Evolutionary conservation across 768 basidiomycete species (phyloP).

Genomic region (Polyporus arcularius): DNA sequence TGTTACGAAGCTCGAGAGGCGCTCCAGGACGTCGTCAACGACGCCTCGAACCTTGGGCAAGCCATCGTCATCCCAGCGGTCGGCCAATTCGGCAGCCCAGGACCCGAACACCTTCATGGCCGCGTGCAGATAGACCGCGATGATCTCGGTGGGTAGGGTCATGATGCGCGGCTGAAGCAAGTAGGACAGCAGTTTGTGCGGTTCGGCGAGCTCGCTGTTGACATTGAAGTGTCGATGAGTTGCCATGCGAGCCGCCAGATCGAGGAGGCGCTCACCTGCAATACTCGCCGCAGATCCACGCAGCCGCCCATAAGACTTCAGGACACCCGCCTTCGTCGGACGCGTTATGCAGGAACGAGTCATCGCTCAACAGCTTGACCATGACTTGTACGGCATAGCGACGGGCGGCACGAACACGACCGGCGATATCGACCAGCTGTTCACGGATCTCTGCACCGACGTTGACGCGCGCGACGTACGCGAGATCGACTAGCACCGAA

Average conservation of each 20-base stretch:
- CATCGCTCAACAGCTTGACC: constrained; percentile 79
- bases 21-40: constrained; percentile 61
- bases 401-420: constrained; percentile 75
- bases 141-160: constrained; percentile 60
- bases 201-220: constrained; percentile 73
- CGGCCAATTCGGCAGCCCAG: constrained; percentile 78
- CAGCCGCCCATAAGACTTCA: constrained; percentile 90
- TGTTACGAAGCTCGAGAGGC: constrained; percentile 58
- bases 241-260: not conserved
- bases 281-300: constrained; percentile 96
- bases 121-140: constrained; percentile 81
- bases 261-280: constrained; percentile 59
- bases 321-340: constrained; percentile 73
- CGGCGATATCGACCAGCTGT: constrained; percentile 84
- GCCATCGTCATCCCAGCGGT: constrained; percentile 74
- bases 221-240: constrained; percentile 14
- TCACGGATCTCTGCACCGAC: constrained; percentile 78
- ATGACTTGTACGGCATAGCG: constrained; percentile 83
- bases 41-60: constrained; percentile 62
- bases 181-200: constrained; percentile 70
- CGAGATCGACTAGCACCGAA: constrained; percentile 89
- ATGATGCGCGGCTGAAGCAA: constrained; percentile 63
- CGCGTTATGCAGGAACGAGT: constrained; percentile 67
- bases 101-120: constrained; percentile 84
- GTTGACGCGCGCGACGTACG: constrained; percentile 81